Conservation (phyloP, 2,329 filamentous ascomycete species). For the Zasmidium cellare region DNA sequence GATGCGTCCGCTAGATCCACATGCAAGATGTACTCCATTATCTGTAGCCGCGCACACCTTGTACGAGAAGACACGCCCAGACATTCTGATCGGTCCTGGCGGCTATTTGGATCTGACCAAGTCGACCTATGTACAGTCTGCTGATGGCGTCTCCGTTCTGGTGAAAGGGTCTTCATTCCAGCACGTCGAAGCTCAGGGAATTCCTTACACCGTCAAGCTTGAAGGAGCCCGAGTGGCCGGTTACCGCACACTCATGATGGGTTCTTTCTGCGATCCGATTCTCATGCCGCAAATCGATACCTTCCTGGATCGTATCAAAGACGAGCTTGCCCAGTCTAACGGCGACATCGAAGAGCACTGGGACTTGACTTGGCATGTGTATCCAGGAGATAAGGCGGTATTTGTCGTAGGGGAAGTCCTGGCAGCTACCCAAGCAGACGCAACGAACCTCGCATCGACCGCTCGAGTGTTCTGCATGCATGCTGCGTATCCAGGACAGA, state of each 20-base stretch:
- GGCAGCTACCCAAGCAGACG: conserved; percentile 4
- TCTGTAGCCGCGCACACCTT: conserved; percentile 56
- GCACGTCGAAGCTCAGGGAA: neutral
- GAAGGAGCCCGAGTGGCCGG: conserved; percentile 15
- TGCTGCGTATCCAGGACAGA: conserved; percentile 6
- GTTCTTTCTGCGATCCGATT: conserved; percentile 19
- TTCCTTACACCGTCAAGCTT: conserved; percentile 21
- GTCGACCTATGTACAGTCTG: neutral
- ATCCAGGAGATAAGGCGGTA: neutral
- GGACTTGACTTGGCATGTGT: conserved; percentile 7
- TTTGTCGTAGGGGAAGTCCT: conserved; percentile 6
- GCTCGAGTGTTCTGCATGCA: conserved; percentile 4
- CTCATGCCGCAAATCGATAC: conserved; percentile 18
- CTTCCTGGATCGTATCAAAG: conserved; percentile 8
- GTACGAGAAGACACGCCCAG: conserved; percentile 57
- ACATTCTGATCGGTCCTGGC: conserved; percentile 52
- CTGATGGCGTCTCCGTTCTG: neutral
- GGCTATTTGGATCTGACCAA: conserved; percentile 34
- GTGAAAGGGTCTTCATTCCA: conserved; percentile 3
- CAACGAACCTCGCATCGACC: neutral
- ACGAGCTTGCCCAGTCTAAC: neutral
- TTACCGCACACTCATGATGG: conserved; percentile 17
- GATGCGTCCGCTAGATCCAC: conserved; percentile 43
- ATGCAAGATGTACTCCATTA: conserved; percentile 47
- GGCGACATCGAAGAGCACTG: neutral